Conservation (phyloP, 1,284 basidiomycete genomes). For the Ceratobasidium papillatum region DNA sequence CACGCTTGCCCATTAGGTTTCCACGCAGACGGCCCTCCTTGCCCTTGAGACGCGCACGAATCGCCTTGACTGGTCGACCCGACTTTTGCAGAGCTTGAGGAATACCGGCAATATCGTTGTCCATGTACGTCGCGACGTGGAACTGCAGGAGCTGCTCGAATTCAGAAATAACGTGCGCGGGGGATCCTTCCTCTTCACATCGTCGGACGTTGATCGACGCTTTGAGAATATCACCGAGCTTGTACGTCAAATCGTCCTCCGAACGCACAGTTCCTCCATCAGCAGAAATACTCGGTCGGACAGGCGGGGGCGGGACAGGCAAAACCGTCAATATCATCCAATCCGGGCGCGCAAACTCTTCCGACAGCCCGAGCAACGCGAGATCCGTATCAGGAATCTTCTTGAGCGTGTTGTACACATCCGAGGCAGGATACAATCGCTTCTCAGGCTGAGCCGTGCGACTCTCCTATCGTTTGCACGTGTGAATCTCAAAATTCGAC, state of each 20-base stretch:
- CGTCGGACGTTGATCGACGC: slow-evolving; percentile 91
- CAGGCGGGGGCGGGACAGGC: slow-evolving; percentile 97
- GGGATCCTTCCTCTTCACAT: slow-evolving; percentile 96
- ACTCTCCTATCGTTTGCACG: slow-evolving; percentile 63
- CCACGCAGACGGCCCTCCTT: slow-evolving; percentile 98
- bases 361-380: slow-evolving; percentile 90
- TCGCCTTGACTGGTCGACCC: slow-evolving; percentile 97
- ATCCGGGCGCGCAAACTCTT: slow-evolving; percentile 95
- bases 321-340: slow-evolving; percentile 99
- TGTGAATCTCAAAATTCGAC: slow-evolving; percentile 7
- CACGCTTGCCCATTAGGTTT: slow-evolving; percentile 99
- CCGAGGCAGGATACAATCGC: slow-evolving; percentile 84
- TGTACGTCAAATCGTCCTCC: slow-evolving; percentile 99
- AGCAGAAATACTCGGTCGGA: slow-evolving; percentile 95
- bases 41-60: slow-evolving; percentile 97
- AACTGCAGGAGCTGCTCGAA: slow-evolving; percentile 98
- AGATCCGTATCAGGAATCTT: slow-evolving; percentile 94
- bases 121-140: slow-evolving; percentile 99
- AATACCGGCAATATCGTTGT: slow-evolving; percentile 98
- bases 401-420: slow-evolving; percentile 91
- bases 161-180: slow-evolving; percentile 94
- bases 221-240: slow-evolving; percentile 97
- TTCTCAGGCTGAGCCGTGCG: slow-evolving; percentile 92
- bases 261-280: slow-evolving; percentile 96
- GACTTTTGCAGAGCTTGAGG: slow-evolving; percentile 98